phyloP scores from a whole-genome alignment of 2,329 filamentous ascomycete genomes.

The Cryphonectria naterciae region DNA sequence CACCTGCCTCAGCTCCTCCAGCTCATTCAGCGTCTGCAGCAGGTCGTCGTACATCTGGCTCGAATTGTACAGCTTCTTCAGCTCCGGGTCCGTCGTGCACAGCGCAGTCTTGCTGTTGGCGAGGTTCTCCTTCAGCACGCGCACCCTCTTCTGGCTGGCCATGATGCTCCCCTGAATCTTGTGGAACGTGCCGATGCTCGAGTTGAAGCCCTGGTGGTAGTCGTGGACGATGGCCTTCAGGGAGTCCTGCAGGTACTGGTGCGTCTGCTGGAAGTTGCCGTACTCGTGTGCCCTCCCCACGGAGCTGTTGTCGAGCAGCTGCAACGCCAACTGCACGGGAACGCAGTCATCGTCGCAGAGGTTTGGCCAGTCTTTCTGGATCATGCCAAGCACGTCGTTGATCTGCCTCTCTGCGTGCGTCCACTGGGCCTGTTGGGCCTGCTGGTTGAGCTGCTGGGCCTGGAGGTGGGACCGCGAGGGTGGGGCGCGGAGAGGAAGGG shows the following conservation, averaged over 20 bases:
- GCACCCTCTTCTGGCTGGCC: conserved; percentile 82
- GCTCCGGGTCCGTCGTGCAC: conserved; percentile 83
- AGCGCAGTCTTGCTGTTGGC: conserved; percentile 79
- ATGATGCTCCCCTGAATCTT: conserved; percentile 96
- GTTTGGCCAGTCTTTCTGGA: conserved; percentile 87
- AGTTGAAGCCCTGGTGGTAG: conserved; percentile 99
- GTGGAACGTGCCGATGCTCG: conserved; percentile 97
- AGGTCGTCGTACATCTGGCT: conserved; percentile 92
- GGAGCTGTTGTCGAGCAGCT: conserved; percentile 91
- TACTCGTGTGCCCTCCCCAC: conserved; percentile 90
- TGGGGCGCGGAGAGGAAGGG: conserved; percentile 38
- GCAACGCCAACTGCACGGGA: conserved; percentile 91
- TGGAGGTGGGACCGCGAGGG: conserved; percentile 40
- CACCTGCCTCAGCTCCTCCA: conserved; percentile 86
- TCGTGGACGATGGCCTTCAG: conserved; percentile 96
- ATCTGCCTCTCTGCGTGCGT: conserved; percentile 62
- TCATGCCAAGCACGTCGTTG: conserved; percentile 73
- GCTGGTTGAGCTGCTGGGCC: conserved; percentile 30
- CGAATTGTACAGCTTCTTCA: conserved; percentile 84
- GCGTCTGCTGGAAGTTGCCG: conserved; percentile 79
- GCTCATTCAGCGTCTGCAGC: conserved; percentile 78
- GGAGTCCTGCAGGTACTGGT: conserved; percentile 87
- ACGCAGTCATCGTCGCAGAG: conserved; percentile 89
- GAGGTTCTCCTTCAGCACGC: conserved; percentile 81
- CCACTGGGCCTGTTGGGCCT: conserved; percentile 34